These are phyloP conservation scores for Teratosphaeria nubilosa DNA, from an alignment of 2,329 filamentous ascomycete species.

Conservation along the genomic window DNA sequence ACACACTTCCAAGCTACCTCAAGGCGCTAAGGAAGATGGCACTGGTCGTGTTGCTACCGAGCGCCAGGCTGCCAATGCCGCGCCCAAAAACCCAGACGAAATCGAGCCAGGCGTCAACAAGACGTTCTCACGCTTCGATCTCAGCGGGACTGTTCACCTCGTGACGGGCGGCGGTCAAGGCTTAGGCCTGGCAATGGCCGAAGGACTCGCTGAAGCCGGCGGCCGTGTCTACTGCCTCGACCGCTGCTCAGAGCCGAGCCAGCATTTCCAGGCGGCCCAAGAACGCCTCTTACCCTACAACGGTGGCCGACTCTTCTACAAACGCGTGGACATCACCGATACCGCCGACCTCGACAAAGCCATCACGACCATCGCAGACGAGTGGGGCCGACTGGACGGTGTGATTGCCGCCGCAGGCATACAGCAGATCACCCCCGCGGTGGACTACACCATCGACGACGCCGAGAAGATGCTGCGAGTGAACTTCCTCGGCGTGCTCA, in stretches of 20 bases:
- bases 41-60: neutral
- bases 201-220: constrained; percentile 20
- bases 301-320: constrained; percentile 33
- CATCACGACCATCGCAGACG: constrained; percentile 15
- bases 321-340: constrained; percentile 37
- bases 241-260: constrained; percentile 25
- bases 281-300: neutral
- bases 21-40: neutral
- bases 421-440: constrained; percentile 14
- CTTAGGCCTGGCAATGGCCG: constrained; percentile 21
- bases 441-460: constrained; percentile 25
- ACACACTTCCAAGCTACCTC: neutral
- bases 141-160: constrained; percentile 14
- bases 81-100: neutral
- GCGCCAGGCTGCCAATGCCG: neutral
- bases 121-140: constrained; percentile 9
- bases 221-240: constrained; percentile 21
- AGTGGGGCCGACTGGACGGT: constrained; percentile 10
- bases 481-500: constrained; percentile 42
- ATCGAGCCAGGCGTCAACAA: neutral
- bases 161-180: constrained; percentile 23
- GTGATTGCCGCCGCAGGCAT: constrained; percentile 20
- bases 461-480: constrained; percentile 34
- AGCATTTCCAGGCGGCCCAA: neutral
- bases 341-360: constrained; percentile 13